Base-by-base conservation (phyloP, 208 protist genomes). In the Acanthamoeba sp. region DNA sequence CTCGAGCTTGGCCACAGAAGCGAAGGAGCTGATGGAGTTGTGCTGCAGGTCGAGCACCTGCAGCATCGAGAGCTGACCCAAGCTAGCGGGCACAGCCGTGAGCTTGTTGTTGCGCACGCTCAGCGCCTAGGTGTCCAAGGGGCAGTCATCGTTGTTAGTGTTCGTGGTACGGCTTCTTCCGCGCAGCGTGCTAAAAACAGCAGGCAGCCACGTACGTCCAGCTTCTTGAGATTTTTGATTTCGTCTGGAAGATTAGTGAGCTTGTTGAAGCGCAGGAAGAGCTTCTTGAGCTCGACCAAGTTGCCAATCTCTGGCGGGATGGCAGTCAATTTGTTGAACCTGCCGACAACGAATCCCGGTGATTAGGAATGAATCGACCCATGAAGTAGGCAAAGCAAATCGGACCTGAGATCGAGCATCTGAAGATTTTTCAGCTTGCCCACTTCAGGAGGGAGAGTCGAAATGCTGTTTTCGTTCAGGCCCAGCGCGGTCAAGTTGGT, bases 221-320 rank as follows among this genome's bases (percentile, higher is more conserved):
- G 62, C 57, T 59, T 94, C 52, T 36, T 85, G 45, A 93, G 42
- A n/a, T 50, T 73, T 45, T 78, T 92, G n/a, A 95, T 66, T 78
- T 95, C 94, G 36, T 88, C 38, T 42, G 94, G 94, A 18, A 95
- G 76, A 22, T n/a, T 59, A 34, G 42, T 62, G 34, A 95, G 91
- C 45, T 94, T 73, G 94, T 95, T 95, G 93, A 95, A 95, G 29
- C 94, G 57, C 1, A 95, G 85, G 78, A 94, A 82, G 16, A 95
- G 52, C 90, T 95, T 94, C 69, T 50, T 62, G 18, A 95, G 66
- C 38, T 93, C 71, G 32, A 38, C 34, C 29, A 93, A 29, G n/a
- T 93, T 42, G 36, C 89, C 89, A 36, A 93, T 78, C 50, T 93
- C 89, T 82, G 36, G 62, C 29, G 89, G 89, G 36, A 93, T 84